Evolutionary conservation across 2,329 filamentous ascomycete genomes (phyloP), one percentile per base, ranked within the genome.

Genomic region (Berkeleyomyces basicola): DNA sequence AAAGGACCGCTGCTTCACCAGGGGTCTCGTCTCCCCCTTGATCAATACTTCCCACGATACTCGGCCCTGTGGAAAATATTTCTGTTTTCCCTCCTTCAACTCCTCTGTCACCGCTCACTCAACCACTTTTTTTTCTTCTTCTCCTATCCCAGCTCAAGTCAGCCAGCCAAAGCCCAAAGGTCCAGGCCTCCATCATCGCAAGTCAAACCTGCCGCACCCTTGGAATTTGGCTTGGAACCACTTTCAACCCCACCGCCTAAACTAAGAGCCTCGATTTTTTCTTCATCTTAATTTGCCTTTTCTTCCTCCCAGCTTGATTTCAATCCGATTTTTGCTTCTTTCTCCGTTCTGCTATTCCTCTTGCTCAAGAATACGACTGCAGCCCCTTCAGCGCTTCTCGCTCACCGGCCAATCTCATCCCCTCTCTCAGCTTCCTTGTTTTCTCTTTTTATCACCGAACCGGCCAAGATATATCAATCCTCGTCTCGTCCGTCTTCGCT

Each of bases 221-320:
- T 51, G 23, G 23, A 23, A 51, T 23, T 23, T 51, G 23, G 47
- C 47, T 51, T 51, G 31, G 57, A 43, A 31, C 57, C 57, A 59
- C 57, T 59, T 60, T 60, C 43, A 61, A 53, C 59, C 46, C 59
- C 59, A 61, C 59, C 39, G 58, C 33, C 59, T 53, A 39, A 49
- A 51, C 42, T 44, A 59, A 33, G 57, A 59, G n/a, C 53, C 42
- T 44, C n/a, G 5, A 36, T 33, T 44, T 59, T 59, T 44, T 59
- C 31, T 44, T 59, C n/a, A 33, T 55, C 49, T 11, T 55, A 16
- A 58, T 23, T 39, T 11, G 14, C 36, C 3, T 10, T 40, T 43
- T 59, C 42, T 43, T 10, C 39, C 5, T 58, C 36, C 49, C 43
- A 31, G 7, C 36, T 49, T 23, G 23, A 23, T 23, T 23, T 23